Percentiles rank a stretch among this genome's conserved stretches.
These are phyloP conservation scores for Pleurotus eryngii DNA, from an alignment of 768 basidiomycete genomes.

Conservation along the genomic window DNA sequence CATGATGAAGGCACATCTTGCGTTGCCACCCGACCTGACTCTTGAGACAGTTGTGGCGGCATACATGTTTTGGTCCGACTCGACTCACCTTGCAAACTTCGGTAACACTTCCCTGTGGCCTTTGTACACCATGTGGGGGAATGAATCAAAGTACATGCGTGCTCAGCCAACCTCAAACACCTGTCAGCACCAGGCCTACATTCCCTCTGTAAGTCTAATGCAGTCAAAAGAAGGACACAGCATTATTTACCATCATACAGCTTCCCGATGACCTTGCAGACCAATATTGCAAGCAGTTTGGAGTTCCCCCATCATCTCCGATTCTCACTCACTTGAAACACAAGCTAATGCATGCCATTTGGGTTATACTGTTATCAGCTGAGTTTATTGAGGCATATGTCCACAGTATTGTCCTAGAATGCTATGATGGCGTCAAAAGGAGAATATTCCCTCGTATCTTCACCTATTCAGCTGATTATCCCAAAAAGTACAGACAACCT, in stretches of 20 bases:
- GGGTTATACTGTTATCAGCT: background rate
- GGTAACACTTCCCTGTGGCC: conserved; percentile 31
- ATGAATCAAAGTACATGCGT: conserved; percentile 37
- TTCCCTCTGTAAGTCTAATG: conserved; percentile 30
- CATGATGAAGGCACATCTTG: no score
- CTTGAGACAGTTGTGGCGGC: background rate
- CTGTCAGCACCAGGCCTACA: conserved; percentile 39
- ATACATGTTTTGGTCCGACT: conserved; percentile 30
- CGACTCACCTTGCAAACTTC: conserved; percentile 29
- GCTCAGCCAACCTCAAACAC: conserved; percentile 24
- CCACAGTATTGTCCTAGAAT: conserved; percentile 5
- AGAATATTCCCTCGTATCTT: background rate
- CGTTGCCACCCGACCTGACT: no score
- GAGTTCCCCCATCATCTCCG: background rate
- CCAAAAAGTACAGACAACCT: conserved; percentile 26
- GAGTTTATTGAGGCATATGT: conserved; percentile 7
- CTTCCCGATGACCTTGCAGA: conserved; percentile 5
- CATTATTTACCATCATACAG: background rate
- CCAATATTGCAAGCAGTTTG: background rate
- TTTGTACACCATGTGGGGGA: conserved; percentile 28
- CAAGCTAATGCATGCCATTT: conserved; percentile 10
- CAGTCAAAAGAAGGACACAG: no score
- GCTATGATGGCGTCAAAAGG: conserved; percentile 3
- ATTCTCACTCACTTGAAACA: conserved; percentile 6
- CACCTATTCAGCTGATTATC: background rate